phyloP scores from a whole-genome alignment of 768 basidiomycete genomes.

The Xerocomus spinulosus region DNA sequence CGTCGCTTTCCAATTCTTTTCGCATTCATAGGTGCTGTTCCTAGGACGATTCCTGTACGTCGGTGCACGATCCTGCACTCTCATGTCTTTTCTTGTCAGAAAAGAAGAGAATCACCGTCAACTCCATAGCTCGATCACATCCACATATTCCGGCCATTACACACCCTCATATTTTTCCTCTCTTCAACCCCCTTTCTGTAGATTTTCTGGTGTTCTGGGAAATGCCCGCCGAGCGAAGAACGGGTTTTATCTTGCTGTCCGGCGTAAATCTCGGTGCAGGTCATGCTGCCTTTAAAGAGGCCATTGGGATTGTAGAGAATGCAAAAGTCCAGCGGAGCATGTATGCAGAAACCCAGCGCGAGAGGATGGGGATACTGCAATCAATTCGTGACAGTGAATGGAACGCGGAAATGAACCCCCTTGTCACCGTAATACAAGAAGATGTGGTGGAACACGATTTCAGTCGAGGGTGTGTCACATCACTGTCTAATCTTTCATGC shows the following conservation, averaged over 20 bases:
- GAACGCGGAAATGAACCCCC: constrained; percentile 76
- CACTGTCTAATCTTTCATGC: not conserved
- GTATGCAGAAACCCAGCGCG: constrained; percentile 85
- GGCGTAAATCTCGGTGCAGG: constrained; percentile 62
- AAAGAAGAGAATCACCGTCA: constrained; percentile 41
- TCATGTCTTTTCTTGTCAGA: constrained; percentile 47
- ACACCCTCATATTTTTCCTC: constrained; percentile 66
- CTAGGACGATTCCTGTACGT: constrained; percentile 13
- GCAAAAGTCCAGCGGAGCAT: constrained; percentile 75
- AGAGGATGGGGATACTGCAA: constrained; percentile 61
- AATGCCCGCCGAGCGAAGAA: constrained; percentile 52
- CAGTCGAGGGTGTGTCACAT: constrained; percentile 52
- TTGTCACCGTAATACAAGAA: constrained; percentile 49
- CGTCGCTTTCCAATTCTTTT: not conserved
- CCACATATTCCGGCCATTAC: constrained; percentile 53
- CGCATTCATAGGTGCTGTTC: not conserved
- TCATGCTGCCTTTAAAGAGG: constrained; percentile 59
- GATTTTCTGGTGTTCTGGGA: constrained; percentile 79
- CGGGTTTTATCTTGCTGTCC: constrained; percentile 56
- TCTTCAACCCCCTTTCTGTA: constrained; percentile 68
- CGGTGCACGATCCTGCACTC: constrained; percentile 20
- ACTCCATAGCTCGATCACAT: constrained; percentile 37
- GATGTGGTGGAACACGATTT: constrained; percentile 61
- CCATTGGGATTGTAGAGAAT: constrained; percentile 55
- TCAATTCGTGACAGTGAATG: constrained; percentile 68